These are phyloP conservation scores for Coemansia sp. DNA, from an alignment of 192 early-diverging fungal species.

Conservation along the genomic window DNA sequence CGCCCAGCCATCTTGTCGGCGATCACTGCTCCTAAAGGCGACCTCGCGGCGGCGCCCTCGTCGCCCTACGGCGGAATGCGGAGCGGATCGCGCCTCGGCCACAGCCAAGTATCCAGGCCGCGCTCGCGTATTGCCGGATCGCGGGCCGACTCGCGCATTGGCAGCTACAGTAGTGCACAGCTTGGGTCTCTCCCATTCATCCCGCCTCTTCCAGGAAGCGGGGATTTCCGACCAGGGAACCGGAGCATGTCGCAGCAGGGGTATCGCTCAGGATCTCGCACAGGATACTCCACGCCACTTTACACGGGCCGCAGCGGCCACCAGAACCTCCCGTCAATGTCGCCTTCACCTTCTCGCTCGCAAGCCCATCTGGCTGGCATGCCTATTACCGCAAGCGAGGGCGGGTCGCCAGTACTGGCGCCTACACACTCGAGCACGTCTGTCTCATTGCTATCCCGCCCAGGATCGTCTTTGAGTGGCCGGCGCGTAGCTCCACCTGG, in stretches of 20 bases:
- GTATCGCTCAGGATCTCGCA: slow-evolving; percentile 16
- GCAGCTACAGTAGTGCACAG: neutral
- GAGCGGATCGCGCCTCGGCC: slow-evolving; percentile 37
- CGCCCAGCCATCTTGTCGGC: slow-evolving; percentile 25
- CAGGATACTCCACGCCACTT: slow-evolving; percentile 20
- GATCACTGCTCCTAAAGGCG: slow-evolving; percentile 40
- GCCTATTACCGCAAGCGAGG: neutral
- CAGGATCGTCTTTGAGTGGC: slow-evolving; percentile 12
- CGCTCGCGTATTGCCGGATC: slow-evolving; percentile 28
- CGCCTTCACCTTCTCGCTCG: slow-evolving; percentile 2
- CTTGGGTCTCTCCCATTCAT: slow-evolving; percentile 4
- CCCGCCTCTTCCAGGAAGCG: slow-evolving; percentile 11
- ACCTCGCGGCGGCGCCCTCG: slow-evolving; percentile 26
- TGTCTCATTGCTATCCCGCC: slow-evolving; percentile 4
- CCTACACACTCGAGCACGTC: slow-evolving; percentile 3
- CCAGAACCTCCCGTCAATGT: slow-evolving; percentile 1
- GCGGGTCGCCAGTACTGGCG: slow-evolving; percentile 2
- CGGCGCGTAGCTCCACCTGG: slow-evolving; percentile 6
- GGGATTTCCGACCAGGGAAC: slow-evolving; percentile 4
- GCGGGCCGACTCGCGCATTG: slow-evolving; percentile 27
- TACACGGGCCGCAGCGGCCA: slow-evolving; percentile 12
- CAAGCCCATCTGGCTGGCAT: neutral
- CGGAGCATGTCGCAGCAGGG: slow-evolving; percentile 44
- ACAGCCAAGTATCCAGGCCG: slow-evolving; percentile 15
- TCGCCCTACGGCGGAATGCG: slow-evolving; percentile 34